phyloP scores from a whole-genome alignment of 805 yeast genomes.

The Ogataea methanolica region DNA sequence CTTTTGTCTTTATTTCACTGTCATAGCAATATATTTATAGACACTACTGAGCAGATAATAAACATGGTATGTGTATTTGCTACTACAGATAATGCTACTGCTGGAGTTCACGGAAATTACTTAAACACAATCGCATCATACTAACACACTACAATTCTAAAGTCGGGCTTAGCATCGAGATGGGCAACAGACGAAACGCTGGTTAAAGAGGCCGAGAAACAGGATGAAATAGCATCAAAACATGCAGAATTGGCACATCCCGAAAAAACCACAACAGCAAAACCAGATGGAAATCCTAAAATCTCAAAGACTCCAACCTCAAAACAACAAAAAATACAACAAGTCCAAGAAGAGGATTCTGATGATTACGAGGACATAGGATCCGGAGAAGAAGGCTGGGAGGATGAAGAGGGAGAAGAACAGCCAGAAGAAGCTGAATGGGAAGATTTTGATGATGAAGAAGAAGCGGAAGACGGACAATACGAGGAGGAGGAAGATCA shows the following conservation, averaged over 20 bases:
- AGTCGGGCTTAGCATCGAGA: constrained; percentile 25
- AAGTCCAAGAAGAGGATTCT: constrained; percentile 1
- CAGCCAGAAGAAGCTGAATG: not conserved
- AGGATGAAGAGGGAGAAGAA: not conserved
- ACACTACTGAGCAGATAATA: too few relatives aligned
- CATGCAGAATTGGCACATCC: not conserved
- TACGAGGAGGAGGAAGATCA: constrained; percentile 2
- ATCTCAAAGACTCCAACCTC: not conserved
- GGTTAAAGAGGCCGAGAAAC: constrained; percentile 19
- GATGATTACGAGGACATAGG: constrained; percentile 4
- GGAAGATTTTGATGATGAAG: not conserved
- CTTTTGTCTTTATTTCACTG: too few relatives aligned
- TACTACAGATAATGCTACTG: too few relatives aligned
- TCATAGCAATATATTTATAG: too few relatives aligned
- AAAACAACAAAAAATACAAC: not conserved
- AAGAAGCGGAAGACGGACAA: not conserved
- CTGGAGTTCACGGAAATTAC: not conserved
- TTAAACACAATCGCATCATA: not conserved
- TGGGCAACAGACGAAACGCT: constrained; percentile 30
- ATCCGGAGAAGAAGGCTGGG: constrained; percentile 1
- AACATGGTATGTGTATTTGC: too few relatives aligned
- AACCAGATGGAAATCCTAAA: constrained; percentile 1
- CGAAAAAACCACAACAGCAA: constrained; percentile 3
- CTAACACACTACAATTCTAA: not conserved
- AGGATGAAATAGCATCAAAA: constrained; percentile 9